Conservation (phyloP, 2,329 filamentous ascomycete species). For the Orbilia blumenaviensis region DNA sequence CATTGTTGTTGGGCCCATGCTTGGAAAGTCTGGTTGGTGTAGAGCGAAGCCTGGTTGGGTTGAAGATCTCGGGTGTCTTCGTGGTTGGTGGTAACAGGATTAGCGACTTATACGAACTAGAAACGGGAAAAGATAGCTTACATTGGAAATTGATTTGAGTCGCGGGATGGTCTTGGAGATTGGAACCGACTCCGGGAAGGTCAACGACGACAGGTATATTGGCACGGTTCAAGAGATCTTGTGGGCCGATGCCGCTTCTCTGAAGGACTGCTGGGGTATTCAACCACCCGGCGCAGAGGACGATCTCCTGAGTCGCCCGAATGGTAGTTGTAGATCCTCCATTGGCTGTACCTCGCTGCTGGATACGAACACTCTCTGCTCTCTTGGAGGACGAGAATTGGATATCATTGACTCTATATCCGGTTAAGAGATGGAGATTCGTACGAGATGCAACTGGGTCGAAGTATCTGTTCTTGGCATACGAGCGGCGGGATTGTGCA, state of each 20-base stretch:
- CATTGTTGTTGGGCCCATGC: constrained; percentile 50
- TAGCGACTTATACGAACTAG: neutral
- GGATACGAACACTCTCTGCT: constrained; percentile 43
- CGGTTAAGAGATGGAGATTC: constrained; percentile 59
- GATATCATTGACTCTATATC: constrained; percentile 58
- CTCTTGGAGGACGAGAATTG: constrained; percentile 28
- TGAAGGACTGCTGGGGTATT: constrained; percentile 65
- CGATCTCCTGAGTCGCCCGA: constrained; percentile 61
- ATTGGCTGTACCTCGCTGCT: constrained; percentile 42
- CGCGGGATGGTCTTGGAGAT: constrained; percentile 63
- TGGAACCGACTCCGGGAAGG: constrained; percentile 65
- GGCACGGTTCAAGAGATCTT: constrained; percentile 60
- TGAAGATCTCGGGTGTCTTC: constrained; percentile 38
- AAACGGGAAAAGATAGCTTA: neutral
- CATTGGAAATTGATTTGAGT: constrained; percentile 45
- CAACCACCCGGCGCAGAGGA: constrained; percentile 62
- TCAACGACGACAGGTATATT: constrained; percentile 63
- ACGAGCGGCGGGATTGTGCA: constrained; percentile 57
- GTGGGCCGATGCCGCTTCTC: constrained; percentile 65
- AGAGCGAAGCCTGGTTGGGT: constrained; percentile 44
- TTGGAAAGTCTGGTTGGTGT: constrained; percentile 33
- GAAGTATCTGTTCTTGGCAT: constrained; percentile 59
- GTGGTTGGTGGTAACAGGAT: neutral
- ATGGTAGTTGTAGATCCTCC: constrained; percentile 53
- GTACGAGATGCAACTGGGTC: constrained; percentile 55